These are phyloP conservation scores for Leishmania tropica DNA, from an alignment of 208 protist genomes.

Conservation along the genomic window DNA sequence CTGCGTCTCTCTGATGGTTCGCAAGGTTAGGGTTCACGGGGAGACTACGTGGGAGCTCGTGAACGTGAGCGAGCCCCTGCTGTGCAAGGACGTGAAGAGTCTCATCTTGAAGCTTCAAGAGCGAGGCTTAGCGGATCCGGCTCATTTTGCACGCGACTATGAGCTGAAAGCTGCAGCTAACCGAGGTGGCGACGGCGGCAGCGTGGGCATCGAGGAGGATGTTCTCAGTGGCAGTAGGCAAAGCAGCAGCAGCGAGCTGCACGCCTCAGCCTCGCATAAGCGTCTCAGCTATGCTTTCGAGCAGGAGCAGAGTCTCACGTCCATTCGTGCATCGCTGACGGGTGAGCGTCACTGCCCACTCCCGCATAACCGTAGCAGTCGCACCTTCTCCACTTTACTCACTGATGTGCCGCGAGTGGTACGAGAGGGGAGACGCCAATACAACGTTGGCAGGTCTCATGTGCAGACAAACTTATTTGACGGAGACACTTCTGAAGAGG, in stretches of 20 bases:
- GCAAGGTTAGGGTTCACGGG: conserved; percentile 45
- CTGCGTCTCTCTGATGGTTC: conserved; percentile 71
- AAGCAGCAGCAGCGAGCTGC: conserved; percentile 22
- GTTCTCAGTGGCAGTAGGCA: conserved; percentile 11
- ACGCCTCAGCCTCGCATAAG: conserved; percentile 14
- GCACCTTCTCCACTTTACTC: conserved; percentile 38
- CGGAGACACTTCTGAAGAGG: conserved; percentile 57
- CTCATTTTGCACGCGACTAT: conserved; percentile 48
- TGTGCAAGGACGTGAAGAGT: conserved; percentile 55
- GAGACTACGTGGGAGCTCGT: conserved; percentile 74
- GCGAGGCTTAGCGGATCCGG: conserved; percentile 60
- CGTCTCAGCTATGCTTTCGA: conserved; percentile 24
- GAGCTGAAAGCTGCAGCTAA: conserved; percentile 23
- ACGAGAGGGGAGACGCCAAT: conserved; percentile 73
- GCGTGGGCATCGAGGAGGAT: conserved; percentile 17
- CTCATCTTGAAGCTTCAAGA: conserved; percentile 55
- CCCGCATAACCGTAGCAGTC: conserved; percentile 4
- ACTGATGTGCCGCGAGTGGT: conserved; percentile 41
- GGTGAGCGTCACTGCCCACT: conserved; percentile 2
- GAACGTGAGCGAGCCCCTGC: conserved; percentile 59
- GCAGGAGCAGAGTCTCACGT: conserved; percentile 29
- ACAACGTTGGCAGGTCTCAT: conserved; percentile 74
- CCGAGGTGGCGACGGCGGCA: conserved; percentile 14
- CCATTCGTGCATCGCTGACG: background rate
- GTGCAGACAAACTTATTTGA: conserved; percentile 30